These are phyloP conservation scores for Blakeslea trispora DNA, from an alignment of 371 early-diverging fungal species.

Conservation along the genomic window DNA sequence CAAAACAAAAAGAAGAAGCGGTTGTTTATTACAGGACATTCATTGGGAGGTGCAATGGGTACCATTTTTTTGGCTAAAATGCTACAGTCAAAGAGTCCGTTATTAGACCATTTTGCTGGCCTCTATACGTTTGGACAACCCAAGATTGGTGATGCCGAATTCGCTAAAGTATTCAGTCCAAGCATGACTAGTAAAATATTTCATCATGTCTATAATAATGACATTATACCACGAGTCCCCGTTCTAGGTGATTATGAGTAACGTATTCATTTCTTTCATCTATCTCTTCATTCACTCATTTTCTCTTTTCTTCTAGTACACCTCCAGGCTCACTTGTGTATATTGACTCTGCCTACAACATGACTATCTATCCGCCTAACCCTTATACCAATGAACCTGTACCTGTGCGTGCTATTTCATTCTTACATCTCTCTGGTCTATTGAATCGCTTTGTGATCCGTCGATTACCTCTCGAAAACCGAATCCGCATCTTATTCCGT, in stretches of 20 bases:
- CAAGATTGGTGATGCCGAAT: slow-evolving; percentile 58
- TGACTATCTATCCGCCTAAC: slow-evolving; percentile 63
- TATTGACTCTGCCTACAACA: slow-evolving; percentile 54
- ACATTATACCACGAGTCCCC: slow-evolving; percentile 28
- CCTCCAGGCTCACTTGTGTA: slow-evolving; percentile 63
- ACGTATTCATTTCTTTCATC: no score
- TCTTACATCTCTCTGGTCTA: slow-evolving; percentile 59
- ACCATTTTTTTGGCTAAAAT: slow-evolving; percentile 61
- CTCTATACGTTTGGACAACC: slow-evolving; percentile 63
- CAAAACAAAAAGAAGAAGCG: slow-evolving; percentile 26
- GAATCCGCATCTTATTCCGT: slow-evolving; percentile 54
- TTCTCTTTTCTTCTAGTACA: slow-evolving; percentile 41
- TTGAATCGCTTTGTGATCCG: slow-evolving; percentile 55
- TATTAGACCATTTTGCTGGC: slow-evolving; percentile 56
- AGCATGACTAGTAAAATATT: slow-evolving; percentile 56
- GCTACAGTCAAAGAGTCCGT: slow-evolving; percentile 56
- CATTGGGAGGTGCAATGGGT: slow-evolving; percentile 46
- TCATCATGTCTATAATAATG: slow-evolving; percentile 63
- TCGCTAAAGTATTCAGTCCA: slow-evolving; percentile 51
- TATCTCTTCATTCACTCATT: no score
- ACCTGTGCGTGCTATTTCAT: slow-evolving; percentile 58
- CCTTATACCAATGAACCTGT: slow-evolving; percentile 57
- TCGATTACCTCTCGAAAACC: slow-evolving; percentile 49
- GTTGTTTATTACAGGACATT: slow-evolving; percentile 50
- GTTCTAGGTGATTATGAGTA: slow-evolving; percentile 25